Percentiles rank a stretch among this genome's conserved stretches.
Evolutionary conservation across 371 early-diverging fungal genomes (phyloP).

Genomic region (Mucor racemosus): DNA sequence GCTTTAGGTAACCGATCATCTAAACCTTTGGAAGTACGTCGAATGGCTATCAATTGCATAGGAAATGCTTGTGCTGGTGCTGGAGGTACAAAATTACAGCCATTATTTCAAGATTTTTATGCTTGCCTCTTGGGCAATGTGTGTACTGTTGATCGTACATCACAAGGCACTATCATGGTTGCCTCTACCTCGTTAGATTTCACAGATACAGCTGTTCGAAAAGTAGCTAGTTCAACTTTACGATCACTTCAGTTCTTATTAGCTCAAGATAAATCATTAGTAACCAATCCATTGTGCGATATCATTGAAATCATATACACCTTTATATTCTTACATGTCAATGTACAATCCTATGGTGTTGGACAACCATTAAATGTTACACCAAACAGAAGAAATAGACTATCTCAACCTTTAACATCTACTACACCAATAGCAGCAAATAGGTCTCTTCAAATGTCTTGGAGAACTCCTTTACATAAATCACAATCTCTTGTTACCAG

Average conservation of each 20-base stretch:
- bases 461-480: slow-evolving; percentile 21
- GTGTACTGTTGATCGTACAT: slow-evolving; percentile 33
- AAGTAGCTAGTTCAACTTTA: slow-evolving; percentile 56
- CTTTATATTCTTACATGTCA: slow-evolving; percentile 52
- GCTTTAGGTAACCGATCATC: slow-evolving; percentile 35
- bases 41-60: slow-evolving; percentile 70
- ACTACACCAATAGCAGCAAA: neutral
- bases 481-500: slow-evolving; percentile 31
- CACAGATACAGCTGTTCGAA: slow-evolving; percentile 47
- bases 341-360: slow-evolving; percentile 35
- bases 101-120: slow-evolving; percentile 44
- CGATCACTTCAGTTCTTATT: slow-evolving; percentile 56
- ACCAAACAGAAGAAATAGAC: slow-evolving; percentile 12
- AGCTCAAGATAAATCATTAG: slow-evolving; percentile 43
- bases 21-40: slow-evolving; percentile 51
- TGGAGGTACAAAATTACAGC: slow-evolving; percentile 47
- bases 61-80: slow-evolving; percentile 57
- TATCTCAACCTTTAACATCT: slow-evolving; percentile 1
- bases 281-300: slow-evolving; percentile 50
- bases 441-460: slow-evolving; percentile 24
- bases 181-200: slow-evolving; percentile 40
- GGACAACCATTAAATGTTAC: neutral
- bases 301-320: slow-evolving; percentile 52
- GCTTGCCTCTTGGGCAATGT: slow-evolving; percentile 51
- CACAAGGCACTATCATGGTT: slow-evolving; percentile 44